Evolutionary conservation across 2,329 filamentous ascomycete genomes (phyloP).

Genomic region (Diatrype stigma): DNA sequence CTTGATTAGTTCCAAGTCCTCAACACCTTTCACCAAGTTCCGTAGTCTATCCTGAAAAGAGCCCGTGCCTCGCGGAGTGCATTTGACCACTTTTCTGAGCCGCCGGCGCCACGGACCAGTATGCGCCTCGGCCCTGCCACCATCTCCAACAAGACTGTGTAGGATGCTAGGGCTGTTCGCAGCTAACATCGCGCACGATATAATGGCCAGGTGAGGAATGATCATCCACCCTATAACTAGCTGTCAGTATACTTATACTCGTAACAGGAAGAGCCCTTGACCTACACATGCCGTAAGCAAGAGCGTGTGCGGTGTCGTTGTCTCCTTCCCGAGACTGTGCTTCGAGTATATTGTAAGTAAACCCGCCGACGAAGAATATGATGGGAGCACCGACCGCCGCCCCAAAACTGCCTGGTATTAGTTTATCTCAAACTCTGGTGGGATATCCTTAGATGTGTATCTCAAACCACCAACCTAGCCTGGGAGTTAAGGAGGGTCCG

Average conservation of each 20-base stretch:
- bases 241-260: slow-evolving; percentile 1
- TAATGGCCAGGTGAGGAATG: slow-evolving; percentile 28
- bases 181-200: slow-evolving; percentile 29
- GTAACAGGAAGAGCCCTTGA: background rate
- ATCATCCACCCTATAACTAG: slow-evolving; percentile 29
- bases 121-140: slow-evolving; percentile 11
- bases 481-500: slow-evolving; percentile 26
- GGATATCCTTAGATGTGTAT: too few relatives aligned
- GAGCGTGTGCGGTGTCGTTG: slow-evolving; percentile 26
- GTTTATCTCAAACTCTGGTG: too few relatives aligned
- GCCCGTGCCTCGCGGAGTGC: too few relatives aligned
- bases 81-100: too few relatives aligned
- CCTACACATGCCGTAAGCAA: slow-evolving; percentile 32
- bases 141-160: slow-evolving; percentile 27
- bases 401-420: slow-evolving; percentile 20
- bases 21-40: slow-evolving; percentile 1
- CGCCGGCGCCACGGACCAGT: too few relatives aligned
- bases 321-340: slow-evolving; percentile 23
- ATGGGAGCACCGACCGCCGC: slow-evolving; percentile 26
- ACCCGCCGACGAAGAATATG: slow-evolving; percentile 26
- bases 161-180: slow-evolving; percentile 26
- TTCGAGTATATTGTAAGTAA: slow-evolving; percentile 27
- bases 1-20: slow-evolving; percentile 22
- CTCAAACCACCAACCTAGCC: slow-evolving; percentile 16
- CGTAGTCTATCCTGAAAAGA: too few relatives aligned